These are phyloP conservation scores for Russula vinacea DNA, from an alignment of 768 basidiomycete genomes.

Conservation along the genomic window DNA sequence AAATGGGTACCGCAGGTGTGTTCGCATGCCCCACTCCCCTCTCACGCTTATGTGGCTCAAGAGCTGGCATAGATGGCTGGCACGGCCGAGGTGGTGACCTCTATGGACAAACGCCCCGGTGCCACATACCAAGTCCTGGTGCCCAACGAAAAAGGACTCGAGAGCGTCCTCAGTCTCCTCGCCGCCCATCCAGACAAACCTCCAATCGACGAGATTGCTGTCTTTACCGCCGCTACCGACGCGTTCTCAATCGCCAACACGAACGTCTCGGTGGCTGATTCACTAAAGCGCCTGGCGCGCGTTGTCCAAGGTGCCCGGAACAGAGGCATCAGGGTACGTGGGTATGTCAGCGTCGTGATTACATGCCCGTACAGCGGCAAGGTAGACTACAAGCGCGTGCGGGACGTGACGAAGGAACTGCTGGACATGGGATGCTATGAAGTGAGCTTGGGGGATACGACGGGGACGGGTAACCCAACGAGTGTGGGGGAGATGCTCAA, in stretches of 20 bases:
- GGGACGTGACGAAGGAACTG: constrained; percentile 66
- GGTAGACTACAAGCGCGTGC: constrained; percentile 60
- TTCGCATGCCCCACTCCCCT: constrained; percentile 1
- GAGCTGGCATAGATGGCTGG: constrained; percentile 69
- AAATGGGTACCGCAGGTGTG: constrained; percentile 90
- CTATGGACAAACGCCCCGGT: constrained; percentile 50
- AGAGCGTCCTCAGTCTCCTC: constrained; percentile 61
- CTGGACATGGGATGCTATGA: constrained; percentile 93
- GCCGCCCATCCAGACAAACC: constrained; percentile 40
- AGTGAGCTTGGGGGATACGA: constrained; percentile 88
- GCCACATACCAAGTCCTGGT: constrained; percentile 76
- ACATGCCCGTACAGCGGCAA: constrained; percentile 84
- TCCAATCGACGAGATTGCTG: constrained; percentile 76
- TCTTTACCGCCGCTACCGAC: constrained; percentile 89
- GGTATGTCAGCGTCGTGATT: constrained; percentile 82
- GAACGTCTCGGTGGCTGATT: constrained; percentile 69
- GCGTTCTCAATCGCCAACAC: constrained; percentile 83
- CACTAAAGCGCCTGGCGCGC: constrained; percentile 57
- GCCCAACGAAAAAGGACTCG: constrained; percentile 75
- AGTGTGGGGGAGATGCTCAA: constrained; percentile 66
- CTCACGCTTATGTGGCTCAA: background rate
- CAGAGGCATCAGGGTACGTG: constrained; percentile 66
- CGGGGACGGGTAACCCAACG: constrained; percentile 76
- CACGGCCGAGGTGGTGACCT: constrained; percentile 67
- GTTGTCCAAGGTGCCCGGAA: constrained; percentile 62